A percentile compares a stretch with the other conserved stretches of the same genome.
Conservation (phyloP, 1,139 yeast genomes). For the Blastobotrys serpentis region DNA sequence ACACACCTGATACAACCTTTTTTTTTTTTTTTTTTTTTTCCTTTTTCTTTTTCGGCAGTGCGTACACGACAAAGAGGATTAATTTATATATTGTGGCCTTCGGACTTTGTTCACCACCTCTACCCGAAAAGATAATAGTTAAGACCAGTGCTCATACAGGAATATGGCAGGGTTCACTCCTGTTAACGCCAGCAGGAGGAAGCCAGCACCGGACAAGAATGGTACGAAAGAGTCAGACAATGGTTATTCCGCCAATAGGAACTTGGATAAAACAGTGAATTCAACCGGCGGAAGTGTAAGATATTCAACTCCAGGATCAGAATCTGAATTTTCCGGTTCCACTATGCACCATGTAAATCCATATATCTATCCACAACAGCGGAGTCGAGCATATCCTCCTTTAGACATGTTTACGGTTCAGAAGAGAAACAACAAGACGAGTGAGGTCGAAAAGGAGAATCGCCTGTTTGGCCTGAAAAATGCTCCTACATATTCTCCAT, state of each 20-base stretch:
- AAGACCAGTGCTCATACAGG: not conserved
- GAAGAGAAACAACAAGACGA: constrained; percentile 10
- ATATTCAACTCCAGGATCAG: not conserved
- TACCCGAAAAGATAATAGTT: not conserved
- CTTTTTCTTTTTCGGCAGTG: no score
- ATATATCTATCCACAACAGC: constrained; percentile 43
- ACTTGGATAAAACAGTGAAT: constrained; percentile 1
- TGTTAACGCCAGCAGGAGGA: constrained; percentile 21
- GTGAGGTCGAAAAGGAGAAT: constrained; percentile 10
- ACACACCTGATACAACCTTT: no score
- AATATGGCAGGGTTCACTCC: constrained; percentile 27
- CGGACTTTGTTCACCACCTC: no score
- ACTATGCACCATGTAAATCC: constrained; percentile 33
- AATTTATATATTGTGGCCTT: no score
- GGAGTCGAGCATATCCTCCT: constrained; percentile 45
- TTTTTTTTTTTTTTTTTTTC: no score
- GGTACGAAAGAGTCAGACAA: not conserved
- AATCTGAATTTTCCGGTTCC: not conserved
- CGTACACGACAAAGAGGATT: no score
- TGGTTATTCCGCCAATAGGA: not conserved
- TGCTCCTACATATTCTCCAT: constrained; percentile 50
- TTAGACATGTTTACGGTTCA: constrained; percentile 41
- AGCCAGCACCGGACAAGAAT: constrained; percentile 5
- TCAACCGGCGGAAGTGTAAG: not conserved
- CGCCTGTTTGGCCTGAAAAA: constrained; percentile 35